Percentiles rank a stretch among this genome's conserved stretches.
Conservation (phyloP, 805 yeast species). For the Zygoascus flipseniorum region DNA sequence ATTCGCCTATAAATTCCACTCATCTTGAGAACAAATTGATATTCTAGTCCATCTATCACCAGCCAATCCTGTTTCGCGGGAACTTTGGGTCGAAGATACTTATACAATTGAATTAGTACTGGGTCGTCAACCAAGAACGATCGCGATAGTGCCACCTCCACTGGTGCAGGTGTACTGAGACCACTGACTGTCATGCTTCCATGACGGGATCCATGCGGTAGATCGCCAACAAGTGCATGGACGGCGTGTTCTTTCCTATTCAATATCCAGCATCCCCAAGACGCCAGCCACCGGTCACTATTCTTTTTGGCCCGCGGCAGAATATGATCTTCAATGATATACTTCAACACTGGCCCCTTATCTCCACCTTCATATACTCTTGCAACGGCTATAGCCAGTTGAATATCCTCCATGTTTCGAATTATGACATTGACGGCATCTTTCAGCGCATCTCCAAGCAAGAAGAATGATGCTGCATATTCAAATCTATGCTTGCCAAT, state of each 20-base stretch:
- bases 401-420: slow-evolving; percentile 56
- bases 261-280: slow-evolving; percentile 72
- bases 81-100: slow-evolving; percentile 43
- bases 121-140: slow-evolving; percentile 71
- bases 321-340: slow-evolving; percentile 41
- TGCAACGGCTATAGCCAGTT: slow-evolving; percentile 73
- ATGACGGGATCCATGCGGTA: neutral
- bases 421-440: slow-evolving; percentile 74
- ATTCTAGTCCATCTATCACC: slow-evolving; percentile 35
- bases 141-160: neutral
- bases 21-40: slow-evolving; percentile 51
- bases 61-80: slow-evolving; percentile 31
- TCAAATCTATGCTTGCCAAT: slow-evolving; percentile 78
- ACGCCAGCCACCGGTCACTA: slow-evolving; percentile 75
- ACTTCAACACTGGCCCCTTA: slow-evolving; percentile 42
- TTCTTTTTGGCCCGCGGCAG: slow-evolving; percentile 47
- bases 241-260: slow-evolving; percentile 44
- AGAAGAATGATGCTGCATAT: slow-evolving; percentile 85
- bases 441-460: slow-evolving; percentile 63
- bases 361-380: slow-evolving; percentile 64
- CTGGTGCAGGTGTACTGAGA: neutral
- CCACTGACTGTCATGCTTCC: neutral
- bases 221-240: slow-evolving; percentile 44
- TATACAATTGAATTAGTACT: slow-evolving; percentile 59
- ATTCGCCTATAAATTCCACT: slow-evolving; percentile 65